Evolutionary conservation across 371 early-diverging fungal genomes (phyloP), one percentile per base, ranked within the genome.

Genomic region (Mucor piriformis): DNA sequence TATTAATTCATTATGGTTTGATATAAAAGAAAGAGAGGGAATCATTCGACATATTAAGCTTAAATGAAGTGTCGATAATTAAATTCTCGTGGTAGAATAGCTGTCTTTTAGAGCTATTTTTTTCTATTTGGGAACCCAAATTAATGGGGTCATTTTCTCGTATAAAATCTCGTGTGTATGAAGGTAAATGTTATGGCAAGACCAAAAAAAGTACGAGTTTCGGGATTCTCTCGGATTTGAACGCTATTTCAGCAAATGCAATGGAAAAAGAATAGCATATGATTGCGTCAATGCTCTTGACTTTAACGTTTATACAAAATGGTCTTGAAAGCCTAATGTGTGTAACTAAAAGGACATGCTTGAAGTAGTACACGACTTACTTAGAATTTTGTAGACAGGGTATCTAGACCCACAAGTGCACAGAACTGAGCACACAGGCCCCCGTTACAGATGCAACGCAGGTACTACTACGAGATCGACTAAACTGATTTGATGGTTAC

Each of bases 381-480:
- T 46, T 20, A 44, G 34, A 12, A 29, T 12, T 6, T 12, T 13
- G 2, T 29, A 32, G 44, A 40, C 32, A 42, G 54, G 54, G 54
- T 54, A 54, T 54, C 40, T 43, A 54, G 56, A 33, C 56, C 56
- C 44, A 54, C 43, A 54, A 33, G 33, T 46, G n/a, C 34, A 50
- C 50, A 20, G 29, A 13, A 13, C 10, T 20, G 34, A 18, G 33
- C 24, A 59, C 53, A 60, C 60, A 53, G 60, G 60, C 46, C 60
- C 59, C 60, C 60, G 53, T 44, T 46, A 60, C 54, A 60, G 33
- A 34, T 15, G 18, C 52, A 24, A 50, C 15, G 20, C 25, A 24
- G 25, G 46, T 46, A 46, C 46, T 21, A 46, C 38, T 6, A 35
- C n/a, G 32, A 50, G 59, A 50, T 58, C 49, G 29, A 8, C 43